phyloP scores from a whole-genome alignment of 495 filamentous ascomycete species.

The Rhypophila decipiens region DNA sequence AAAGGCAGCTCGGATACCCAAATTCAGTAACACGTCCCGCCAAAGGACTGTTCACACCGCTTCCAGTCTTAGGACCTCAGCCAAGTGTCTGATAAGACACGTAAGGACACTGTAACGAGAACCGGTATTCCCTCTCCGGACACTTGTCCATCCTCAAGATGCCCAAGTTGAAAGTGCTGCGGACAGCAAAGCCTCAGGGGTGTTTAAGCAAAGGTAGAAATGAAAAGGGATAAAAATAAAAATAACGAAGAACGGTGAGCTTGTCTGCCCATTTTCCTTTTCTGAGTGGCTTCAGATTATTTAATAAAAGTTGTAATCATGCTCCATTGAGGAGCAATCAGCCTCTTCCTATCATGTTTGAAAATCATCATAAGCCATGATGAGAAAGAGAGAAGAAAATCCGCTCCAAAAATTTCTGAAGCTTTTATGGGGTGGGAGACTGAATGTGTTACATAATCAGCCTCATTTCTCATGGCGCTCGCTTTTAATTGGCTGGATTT shows the following conservation, averaged over 20 bases:
- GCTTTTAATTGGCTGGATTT: not conserved
- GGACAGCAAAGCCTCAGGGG: no score
- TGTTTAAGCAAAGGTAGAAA: not conserved
- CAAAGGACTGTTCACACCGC: no score
- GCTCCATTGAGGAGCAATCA: conserved; percentile 43
- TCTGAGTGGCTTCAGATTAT: conserved; percentile 47
- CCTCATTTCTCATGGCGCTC: not conserved
- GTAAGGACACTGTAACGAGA: no score
- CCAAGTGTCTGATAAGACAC: no score
- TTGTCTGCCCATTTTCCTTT: not conserved
- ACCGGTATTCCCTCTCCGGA: no score
- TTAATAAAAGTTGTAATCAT: conserved; percentile 51
- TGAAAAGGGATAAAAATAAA: not conserved
- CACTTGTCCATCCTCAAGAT: no score
- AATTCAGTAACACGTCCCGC: no score
- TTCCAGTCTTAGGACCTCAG: no score
- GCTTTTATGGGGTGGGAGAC: conserved; percentile 10
- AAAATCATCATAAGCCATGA: conserved; percentile 51
- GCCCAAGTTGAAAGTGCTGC: no score
- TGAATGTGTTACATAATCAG: conserved; percentile 7
- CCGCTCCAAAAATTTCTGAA: not conserved
- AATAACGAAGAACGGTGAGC: not conserved
- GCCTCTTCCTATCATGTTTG: conserved; percentile 55
- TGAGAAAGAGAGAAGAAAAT: conserved; percentile 15
- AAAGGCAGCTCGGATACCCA: no score